phyloP scores from a whole-genome alignment of 2,329 filamentous ascomycete genomes.

The Aspergillus sp. region DNA sequence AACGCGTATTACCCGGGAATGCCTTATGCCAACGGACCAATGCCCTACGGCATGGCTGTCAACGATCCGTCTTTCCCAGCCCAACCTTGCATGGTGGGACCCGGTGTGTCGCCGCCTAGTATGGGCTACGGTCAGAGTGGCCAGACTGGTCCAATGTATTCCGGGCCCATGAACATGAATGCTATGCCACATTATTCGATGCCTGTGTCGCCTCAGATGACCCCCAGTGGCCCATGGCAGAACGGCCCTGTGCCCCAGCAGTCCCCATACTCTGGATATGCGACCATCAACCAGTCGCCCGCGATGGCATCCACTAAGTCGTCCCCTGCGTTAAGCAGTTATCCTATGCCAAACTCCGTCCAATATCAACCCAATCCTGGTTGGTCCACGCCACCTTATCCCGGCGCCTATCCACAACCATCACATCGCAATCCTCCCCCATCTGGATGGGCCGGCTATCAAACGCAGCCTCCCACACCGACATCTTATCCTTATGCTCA shows the following conservation, averaged over 20 bases:
- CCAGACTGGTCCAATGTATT: conserved; percentile 36
- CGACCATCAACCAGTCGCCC: conserved; percentile 40
- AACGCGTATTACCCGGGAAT: conserved; percentile 49
- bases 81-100: conserved; percentile 41
- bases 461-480: conserved; percentile 41
- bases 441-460: conserved; percentile 43
- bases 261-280: conserved; percentile 40
- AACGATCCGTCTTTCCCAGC: conserved; percentile 33
- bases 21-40: conserved; percentile 36
- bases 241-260: conserved; percentile 36
- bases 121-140: conserved; percentile 33
- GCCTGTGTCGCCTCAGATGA: conserved; percentile 38
- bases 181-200: conserved; percentile 38
- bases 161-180: conserved; percentile 35
- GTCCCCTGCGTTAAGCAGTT: conserved; percentile 41
- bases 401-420: conserved; percentile 34
- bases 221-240: conserved; percentile 39
- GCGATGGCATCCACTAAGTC: conserved; percentile 42
- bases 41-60: conserved; percentile 32
- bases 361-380: conserved; percentile 35
- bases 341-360: conserved; percentile 33
- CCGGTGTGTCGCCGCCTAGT: conserved; percentile 35
- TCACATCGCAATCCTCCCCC: conserved; percentile 43
- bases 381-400: conserved; percentile 39
- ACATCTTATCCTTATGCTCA: conserved; percentile 76